These are phyloP conservation scores for Smallanthus sonchifolius DNA, from an alignment of 129 eudicot species.

Conservation along the genomic window DNA sequence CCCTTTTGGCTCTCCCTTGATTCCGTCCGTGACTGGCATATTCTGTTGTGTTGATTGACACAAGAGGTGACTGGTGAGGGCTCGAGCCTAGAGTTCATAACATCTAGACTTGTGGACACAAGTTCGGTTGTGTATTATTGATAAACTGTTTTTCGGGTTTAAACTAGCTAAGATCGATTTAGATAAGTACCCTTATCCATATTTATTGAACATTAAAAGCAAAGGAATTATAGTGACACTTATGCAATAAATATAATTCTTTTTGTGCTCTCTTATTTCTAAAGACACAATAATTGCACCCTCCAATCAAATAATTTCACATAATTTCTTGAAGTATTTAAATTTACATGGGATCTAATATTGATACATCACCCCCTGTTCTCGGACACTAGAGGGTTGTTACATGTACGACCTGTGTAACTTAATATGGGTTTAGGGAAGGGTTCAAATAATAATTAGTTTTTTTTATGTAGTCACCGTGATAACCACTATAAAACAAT, in stretches of 20 bases:
- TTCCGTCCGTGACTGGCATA: background rate
- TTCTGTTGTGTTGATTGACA: background rate
- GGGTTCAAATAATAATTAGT: too few species aligned
- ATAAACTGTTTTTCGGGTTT: background rate
- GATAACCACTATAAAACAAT: too few species aligned
- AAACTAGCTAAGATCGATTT: background rate
- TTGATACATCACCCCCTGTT: too few species aligned
- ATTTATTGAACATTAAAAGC: slow-evolving; percentile 27
- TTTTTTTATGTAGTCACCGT: too few species aligned
- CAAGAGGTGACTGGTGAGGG: background rate
- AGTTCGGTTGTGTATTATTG: background rate
- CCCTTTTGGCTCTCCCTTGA: too few species aligned
- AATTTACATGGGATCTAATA: too few species aligned
- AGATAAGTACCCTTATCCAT: slow-evolving; percentile 14
- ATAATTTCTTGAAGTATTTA: too few species aligned
- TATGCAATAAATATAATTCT: slow-evolving; percentile 16
- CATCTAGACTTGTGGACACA: background rate
- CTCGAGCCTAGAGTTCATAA: background rate
- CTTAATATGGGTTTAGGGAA: too few species aligned
- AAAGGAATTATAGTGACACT: slow-evolving; percentile 11
- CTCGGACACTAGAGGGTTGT: too few species aligned
- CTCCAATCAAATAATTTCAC: background rate
- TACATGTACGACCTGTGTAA: too few species aligned
- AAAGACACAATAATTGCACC: background rate
- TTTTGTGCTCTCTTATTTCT: slow-evolving; percentile 13